Conservation (phyloP, 495 filamentous ascomycete species). For the Gamarada debralockiae region DNA sequence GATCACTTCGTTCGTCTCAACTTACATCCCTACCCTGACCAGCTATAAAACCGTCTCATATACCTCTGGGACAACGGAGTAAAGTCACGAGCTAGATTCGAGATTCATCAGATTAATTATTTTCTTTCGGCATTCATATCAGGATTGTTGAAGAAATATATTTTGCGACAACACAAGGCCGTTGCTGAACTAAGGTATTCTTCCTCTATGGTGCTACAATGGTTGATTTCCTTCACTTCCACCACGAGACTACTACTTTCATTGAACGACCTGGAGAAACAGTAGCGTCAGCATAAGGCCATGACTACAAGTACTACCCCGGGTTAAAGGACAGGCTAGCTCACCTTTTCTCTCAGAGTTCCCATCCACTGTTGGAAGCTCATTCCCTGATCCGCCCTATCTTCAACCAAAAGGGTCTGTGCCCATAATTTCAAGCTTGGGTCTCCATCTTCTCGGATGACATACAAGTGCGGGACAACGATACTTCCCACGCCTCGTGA, state of each 20-base stretch:
- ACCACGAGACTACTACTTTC: slow-evolving; percentile 9
- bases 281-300: slow-evolving; percentile 25
- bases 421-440: slow-evolving; percentile 95
- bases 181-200: slow-evolving; percentile 1
- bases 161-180: not conserved
- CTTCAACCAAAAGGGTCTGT: slow-evolving; percentile 91
- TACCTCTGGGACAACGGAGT: not conserved
- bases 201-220: slow-evolving; percentile 24
- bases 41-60: not conserved
- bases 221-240: slow-evolving; percentile 6
- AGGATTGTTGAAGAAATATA: not conserved
- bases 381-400: slow-evolving; percentile 88
- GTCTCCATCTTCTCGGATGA: slow-evolving; percentile 93
- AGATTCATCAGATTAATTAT: not conserved
- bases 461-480: slow-evolving; percentile 83
- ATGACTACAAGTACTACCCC: slow-evolving; percentile 5
- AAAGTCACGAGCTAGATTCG: too few species aligned
- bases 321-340: slow-evolving; percentile 29
- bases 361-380: slow-evolving; percentile 94
- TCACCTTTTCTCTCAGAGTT: slow-evolving; percentile 90
- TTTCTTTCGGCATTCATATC: not conserved
- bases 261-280: slow-evolving; percentile 39
- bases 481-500: slow-evolving; percentile 87
- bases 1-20: slow-evolving; percentile 8
- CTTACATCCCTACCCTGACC: slow-evolving; percentile 6